A percentile compares a stretch with the other conserved stretches of the same genome.
phyloP scores from a whole-genome alignment of 2,329 filamentous ascomycete species.

The Xylariaceae sp. region DNA sequence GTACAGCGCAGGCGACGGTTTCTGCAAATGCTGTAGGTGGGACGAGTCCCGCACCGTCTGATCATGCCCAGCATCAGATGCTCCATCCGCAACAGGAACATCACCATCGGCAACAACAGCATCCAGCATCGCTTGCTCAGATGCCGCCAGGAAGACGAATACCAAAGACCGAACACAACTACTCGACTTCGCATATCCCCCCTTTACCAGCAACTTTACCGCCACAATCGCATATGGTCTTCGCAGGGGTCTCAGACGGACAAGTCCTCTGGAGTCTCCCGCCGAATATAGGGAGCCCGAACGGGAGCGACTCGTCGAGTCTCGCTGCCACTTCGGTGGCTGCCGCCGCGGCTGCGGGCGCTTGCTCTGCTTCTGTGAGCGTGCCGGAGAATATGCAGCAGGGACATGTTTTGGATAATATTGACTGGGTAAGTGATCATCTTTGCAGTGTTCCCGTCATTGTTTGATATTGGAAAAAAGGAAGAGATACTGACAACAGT shows the following conservation, averaged over 20 bases:
- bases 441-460: not conserved
- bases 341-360: slow-evolving; percentile 1
- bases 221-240: slow-evolving; percentile 34
- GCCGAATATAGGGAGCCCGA: slow-evolving; percentile 38
- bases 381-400: slow-evolving; percentile 13
- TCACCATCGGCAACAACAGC: slow-evolving; percentile 1
- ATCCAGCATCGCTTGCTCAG: not conserved
- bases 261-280: slow-evolving; percentile 43
- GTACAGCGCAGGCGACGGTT: slow-evolving; percentile 37
- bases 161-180: slow-evolving; percentile 11
- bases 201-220: slow-evolving; percentile 1
- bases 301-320: slow-evolving; percentile 40
- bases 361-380: not conserved
- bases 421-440: slow-evolving; percentile 57
- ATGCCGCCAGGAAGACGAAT: not conserved
- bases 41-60: slow-evolving; percentile 16
- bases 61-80: slow-evolving; percentile 7
- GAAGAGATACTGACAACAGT: not conserved
- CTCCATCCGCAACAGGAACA: slow-evolving; percentile 7
- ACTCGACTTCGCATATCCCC: not conserved
- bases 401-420: slow-evolving; percentile 44
- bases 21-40: slow-evolving; percentile 34
- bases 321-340: slow-evolving; percentile 18
- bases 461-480: not conserved
- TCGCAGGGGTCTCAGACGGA: slow-evolving; percentile 44